Evolutionary conservation across 2,329 filamentous ascomycete species (phyloP).

Genomic region (Neocatenulostroma microsporum): DNA sequence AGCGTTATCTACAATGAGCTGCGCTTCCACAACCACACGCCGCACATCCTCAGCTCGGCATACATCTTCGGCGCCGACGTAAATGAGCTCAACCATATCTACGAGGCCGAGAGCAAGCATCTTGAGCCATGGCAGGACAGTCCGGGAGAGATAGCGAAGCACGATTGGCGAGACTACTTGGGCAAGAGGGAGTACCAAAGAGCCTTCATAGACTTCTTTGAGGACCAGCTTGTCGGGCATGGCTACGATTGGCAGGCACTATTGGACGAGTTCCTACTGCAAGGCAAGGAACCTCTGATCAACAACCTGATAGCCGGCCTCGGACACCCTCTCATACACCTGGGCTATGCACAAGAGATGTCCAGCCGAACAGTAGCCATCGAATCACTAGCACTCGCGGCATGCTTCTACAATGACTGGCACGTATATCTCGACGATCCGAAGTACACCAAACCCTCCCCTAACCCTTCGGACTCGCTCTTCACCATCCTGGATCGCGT

Average conservation of each 20-base stretch:
- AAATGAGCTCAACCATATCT: constrained; percentile 68
- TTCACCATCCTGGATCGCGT: constrained; percentile 66
- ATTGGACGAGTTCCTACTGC: constrained; percentile 66
- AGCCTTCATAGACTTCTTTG: constrained; percentile 90
- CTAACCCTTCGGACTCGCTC: constrained; percentile 53
- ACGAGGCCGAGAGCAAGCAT: constrained; percentile 63
- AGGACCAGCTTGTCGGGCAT: constrained; percentile 72
- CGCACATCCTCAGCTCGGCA: constrained; percentile 74
- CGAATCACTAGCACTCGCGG: constrained; percentile 69
- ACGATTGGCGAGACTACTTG: constrained; percentile 81
- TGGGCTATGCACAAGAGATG: constrained; percentile 89
- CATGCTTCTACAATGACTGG: constrained; percentile 50
- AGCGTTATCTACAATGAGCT: constrained; percentile 70
- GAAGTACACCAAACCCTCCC: constrained; percentile 58
- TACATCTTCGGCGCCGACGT: constrained; percentile 74
- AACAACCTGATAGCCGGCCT: constrained; percentile 73
- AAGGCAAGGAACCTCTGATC: constrained; percentile 66
- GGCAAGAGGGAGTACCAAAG: constrained; percentile 70
- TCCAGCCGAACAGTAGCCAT: constrained; percentile 78
- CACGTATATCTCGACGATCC: constrained; percentile 63
- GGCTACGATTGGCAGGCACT: constrained; percentile 80
- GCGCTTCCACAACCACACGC: constrained; percentile 72
- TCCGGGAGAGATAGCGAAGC: constrained; percentile 70
- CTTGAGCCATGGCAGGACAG: constrained; percentile 77
- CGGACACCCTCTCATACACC: constrained; percentile 85